phyloP scores from a whole-genome alignment of 495 filamentous ascomycete genomes.

The Tuber calosporum region DNA sequence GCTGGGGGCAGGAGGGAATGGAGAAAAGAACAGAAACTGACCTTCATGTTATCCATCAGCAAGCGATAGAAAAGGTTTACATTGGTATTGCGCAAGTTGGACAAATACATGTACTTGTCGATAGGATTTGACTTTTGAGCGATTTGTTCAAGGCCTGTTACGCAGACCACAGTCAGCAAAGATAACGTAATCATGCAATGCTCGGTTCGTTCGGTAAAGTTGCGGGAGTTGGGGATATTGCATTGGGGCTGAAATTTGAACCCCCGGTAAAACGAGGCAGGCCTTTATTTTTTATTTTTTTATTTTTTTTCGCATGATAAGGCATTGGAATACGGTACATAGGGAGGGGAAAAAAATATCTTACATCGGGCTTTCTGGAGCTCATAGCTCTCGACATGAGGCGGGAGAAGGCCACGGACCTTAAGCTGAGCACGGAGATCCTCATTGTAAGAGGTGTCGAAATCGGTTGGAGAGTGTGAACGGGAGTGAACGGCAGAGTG shows the following conservation, averaged over 20 bases:
- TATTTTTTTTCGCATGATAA: conserved; percentile 5
- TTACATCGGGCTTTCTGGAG: conserved; percentile 62
- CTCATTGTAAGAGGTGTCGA: conserved; percentile 57
- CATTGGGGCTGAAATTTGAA: conserved; percentile 28
- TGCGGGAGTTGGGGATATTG: neutral
- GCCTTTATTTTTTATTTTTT: no score
- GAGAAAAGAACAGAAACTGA: conserved; percentile 41
- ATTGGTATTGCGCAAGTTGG: conserved; percentile 77
- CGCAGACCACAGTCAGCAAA: conserved; percentile 21
- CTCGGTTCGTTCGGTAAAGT: neutral
- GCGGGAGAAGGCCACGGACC: conserved; percentile 66
- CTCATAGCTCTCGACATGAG: conserved; percentile 62
- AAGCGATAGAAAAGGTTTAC: conserved; percentile 91
- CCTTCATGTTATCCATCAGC: conserved; percentile 78
- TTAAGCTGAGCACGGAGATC: conserved; percentile 62
- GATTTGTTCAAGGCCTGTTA: conserved; percentile 61
- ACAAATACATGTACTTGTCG: conserved; percentile 93
- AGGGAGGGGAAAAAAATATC: conserved; percentile 26
- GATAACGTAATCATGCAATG: neutral
- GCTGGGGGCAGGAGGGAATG: neutral
- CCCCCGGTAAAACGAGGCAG: conserved; percentile 21
- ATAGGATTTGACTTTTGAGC: conserved; percentile 68
- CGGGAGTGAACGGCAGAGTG: conserved; percentile 27
- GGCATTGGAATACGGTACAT: neutral
- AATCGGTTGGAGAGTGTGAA: conserved; percentile 36